Evolutionary conservation across 768 basidiomycete genomes (phyloP).

Genomic region (Pulveroboletus sp.): DNA sequence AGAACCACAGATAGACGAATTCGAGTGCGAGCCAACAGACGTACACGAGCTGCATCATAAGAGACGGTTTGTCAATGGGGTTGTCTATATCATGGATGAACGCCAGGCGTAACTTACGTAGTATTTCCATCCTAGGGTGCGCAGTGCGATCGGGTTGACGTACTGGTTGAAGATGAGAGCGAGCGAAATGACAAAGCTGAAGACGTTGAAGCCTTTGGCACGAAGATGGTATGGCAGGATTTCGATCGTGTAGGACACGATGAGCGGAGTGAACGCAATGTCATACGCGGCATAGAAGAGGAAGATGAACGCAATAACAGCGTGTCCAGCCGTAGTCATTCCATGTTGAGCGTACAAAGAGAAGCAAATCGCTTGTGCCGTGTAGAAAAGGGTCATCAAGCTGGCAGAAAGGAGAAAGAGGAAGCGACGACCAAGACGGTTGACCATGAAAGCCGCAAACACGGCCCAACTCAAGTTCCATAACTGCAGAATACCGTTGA

Average conservation of each 20-base stretch:
- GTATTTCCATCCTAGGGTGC: slow-evolving; percentile 67
- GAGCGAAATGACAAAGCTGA: slow-evolving; percentile 73
- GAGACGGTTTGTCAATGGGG: background rate
- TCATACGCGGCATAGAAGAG: slow-evolving; percentile 77
- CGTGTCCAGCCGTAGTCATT: slow-evolving; percentile 47
- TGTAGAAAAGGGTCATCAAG: slow-evolving; percentile 66
- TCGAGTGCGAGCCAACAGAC: slow-evolving; percentile 67
- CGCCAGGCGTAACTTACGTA: slow-evolving; percentile 40
- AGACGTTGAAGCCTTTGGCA: slow-evolving; percentile 81
- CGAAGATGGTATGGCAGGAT: slow-evolving; percentile 80
- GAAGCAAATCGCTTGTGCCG: slow-evolving; percentile 62
- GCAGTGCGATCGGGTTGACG: slow-evolving; percentile 76
- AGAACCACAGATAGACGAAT: slow-evolving; percentile 60
- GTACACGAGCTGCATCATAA: slow-evolving; percentile 51
- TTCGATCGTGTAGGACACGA: slow-evolving; percentile 84
- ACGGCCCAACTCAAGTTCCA: slow-evolving; percentile 71
- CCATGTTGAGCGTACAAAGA: slow-evolving; percentile 47
- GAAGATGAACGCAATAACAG: slow-evolving; percentile 82
- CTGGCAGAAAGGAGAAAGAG: slow-evolving; percentile 58
- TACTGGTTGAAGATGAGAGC: slow-evolving; percentile 89
- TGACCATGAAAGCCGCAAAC: slow-evolving; percentile 53
- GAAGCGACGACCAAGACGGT: slow-evolving; percentile 63
- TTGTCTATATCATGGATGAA: background rate
- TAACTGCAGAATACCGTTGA: slow-evolving; percentile 82
- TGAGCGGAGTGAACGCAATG: slow-evolving; percentile 80